Evolutionary conservation across 2,329 filamentous ascomycete species (phyloP), one percentile per base, ranked within the genome.

Genomic region (Alternaria alternata): DNA sequence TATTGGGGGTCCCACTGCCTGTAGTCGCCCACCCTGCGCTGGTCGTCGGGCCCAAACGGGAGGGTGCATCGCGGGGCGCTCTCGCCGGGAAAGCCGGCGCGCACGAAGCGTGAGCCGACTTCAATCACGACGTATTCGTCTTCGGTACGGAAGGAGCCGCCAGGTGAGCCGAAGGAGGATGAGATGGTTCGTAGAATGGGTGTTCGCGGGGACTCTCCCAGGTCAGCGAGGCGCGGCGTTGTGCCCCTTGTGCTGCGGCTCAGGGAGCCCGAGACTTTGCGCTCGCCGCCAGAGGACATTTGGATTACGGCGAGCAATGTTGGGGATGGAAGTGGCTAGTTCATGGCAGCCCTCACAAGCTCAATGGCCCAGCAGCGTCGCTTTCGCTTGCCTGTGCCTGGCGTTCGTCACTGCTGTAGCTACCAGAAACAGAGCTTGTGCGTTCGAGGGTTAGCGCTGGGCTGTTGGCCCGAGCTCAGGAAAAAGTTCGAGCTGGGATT

Each of bases 81-180:
- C 77, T 97, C 94, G 52, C 94, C 94, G 6, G 94, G 92, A 74
- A 97, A 95, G 0, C 95, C 95, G 9, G 91, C 89, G 44, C 91
- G 88, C 26, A 98, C 78, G 78, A 88, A 90, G 22, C 94, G 87
- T 9, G 91, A 87, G 1, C 93, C 94, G 36, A 98, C 77, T 76
- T 98, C 93, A 52, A 97, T 83, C 42, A 99, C 86, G 7, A 90
- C 84, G 67, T 97, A 95, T 72, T 99, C 95, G 70, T 97, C 93
- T 58, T 88, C 84, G 49, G 75, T 73, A 20, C 88, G 86, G 63
- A 85, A 87, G 24, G 81, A 82, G 32, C 82, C 81, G 46, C 84
- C 82, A 2, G 87, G 86, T 5, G 87, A 89, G 30, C 85, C 85
- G 65, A 84, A 87, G 52, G 84, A 82, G 20, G 84, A 84, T 66